Percentiles rank a stretch among this genome's conserved stretches.
Conservation (phyloP, 371 early-diverging fungal species). For the Lichtheimia hyalospora region DNA sequence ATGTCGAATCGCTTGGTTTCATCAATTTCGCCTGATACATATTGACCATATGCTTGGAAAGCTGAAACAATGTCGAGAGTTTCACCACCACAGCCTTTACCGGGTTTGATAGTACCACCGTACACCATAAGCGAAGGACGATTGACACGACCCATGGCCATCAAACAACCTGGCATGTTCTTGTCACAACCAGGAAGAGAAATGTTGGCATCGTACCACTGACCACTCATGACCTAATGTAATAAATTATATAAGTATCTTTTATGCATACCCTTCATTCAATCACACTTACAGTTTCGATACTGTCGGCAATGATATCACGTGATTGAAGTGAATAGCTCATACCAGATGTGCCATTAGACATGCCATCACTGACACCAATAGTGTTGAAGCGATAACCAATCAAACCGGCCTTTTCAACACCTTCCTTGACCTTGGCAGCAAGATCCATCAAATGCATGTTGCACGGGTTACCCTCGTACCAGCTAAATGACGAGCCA, state of each 20-base stretch:
- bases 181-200: slow-evolving; percentile 91
- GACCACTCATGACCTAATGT: slow-evolving; percentile 71
- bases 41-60: slow-evolving; percentile 95
- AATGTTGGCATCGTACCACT: slow-evolving; percentile 97
- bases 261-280: background rate
- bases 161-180: slow-evolving; percentile 97
- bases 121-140: slow-evolving; percentile 95
- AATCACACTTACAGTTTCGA: slow-evolving; percentile 79
- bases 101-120: slow-evolving; percentile 88
- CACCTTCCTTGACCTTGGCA: slow-evolving; percentile 88
- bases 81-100: slow-evolving; percentile 63
- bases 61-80: slow-evolving; percentile 92
- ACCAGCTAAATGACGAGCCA: slow-evolving; percentile 64
- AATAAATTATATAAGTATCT: background rate
- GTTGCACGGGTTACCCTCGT: slow-evolving; percentile 99
- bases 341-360: slow-evolving; percentile 97
- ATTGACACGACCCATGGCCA: slow-evolving; percentile 94
- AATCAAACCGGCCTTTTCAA: slow-evolving; percentile 82
- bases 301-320: slow-evolving; percentile 97
- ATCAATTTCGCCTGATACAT: slow-evolving; percentile 82
- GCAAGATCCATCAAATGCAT: slow-evolving; percentile 96
- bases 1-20: slow-evolving; percentile 86
- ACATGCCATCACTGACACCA: slow-evolving; percentile 96
- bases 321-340: slow-evolving; percentile 93
- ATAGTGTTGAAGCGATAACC: slow-evolving; percentile 97